Base-by-base conservation (phyloP, 148 eudicot species). In the Selenicereus undatus region DNA sequence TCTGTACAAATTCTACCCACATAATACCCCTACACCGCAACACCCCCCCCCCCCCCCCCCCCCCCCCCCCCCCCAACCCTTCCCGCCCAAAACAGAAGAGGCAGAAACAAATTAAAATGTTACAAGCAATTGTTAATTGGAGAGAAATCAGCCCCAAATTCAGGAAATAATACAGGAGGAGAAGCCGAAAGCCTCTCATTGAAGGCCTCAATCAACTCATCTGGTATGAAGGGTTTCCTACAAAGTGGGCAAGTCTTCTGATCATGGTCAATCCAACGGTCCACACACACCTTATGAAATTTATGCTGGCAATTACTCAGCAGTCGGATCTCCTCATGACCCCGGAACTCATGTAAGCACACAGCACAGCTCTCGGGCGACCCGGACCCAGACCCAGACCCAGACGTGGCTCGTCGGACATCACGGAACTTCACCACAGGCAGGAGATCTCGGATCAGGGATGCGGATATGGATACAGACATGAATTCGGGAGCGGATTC, bases 251-350 rank as follows among this genome's bases (percentile, higher is more conserved):
- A 92, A 13, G 90, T 93, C 78, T 85, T 85, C 80, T 87, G 92
- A 83, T 88, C 92, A 78, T 91, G 91, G 48, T 90, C 93, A 90
- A 94, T 89, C 97, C 97, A 94, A 75, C 90, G 88, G 90, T 90
- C 98, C 75, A 92, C 83, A 79, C 97, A 94, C 76, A 83, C 80
- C 80, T 82, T 77, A 64, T 94, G 97, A 26, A 91, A 88, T 73
- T 91, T 52, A 43, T 88, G 94, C 35, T 79, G 71, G 82, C 95
- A 91, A 43, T 91, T 89, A 1, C 76, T 76, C 77, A 94, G 78
- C 87, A 76, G 81, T 74, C 90, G 81, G 83, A 90, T 82, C 88
- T 90, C 93, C 36, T 92, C 93, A 18, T 78, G 78, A 11, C 75
- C 77, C 17, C 82, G 73, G 71, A 93, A 94, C 18, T 92, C 92